Evolutionary conservation across 176 grass and related monocot genomes (phyloP).

Genomic region (Musa acuminata): DNA sequence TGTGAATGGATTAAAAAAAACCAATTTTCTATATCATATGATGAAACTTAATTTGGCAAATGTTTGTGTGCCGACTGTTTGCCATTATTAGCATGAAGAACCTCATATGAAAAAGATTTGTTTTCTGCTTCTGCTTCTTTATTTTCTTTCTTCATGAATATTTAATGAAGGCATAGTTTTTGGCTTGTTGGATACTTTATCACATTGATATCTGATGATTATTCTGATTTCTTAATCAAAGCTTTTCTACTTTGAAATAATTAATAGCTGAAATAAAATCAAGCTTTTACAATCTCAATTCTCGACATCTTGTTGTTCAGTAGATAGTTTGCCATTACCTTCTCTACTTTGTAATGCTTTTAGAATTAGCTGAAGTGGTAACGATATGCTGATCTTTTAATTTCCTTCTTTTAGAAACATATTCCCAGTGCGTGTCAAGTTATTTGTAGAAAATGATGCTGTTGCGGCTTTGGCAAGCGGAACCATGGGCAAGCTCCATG

Average conservation of each 20-base stretch:
- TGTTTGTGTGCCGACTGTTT: background rate
- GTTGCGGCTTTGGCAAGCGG: conserved; percentile 88
- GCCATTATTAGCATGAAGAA: background rate
- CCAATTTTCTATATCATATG: too few relatives aligned
- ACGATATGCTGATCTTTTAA: conserved; percentile 11
- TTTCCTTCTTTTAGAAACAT: conserved; percentile 39
- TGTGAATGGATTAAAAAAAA: too few relatives aligned
- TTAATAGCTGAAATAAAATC: background rate
- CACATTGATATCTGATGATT: background rate
- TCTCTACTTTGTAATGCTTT: background rate
- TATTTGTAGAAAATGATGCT: conserved; percentile 94
- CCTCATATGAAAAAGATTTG: too few relatives aligned
- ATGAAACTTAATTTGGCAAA: too few relatives aligned
- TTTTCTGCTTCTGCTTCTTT: too few relatives aligned
- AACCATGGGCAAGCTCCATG: conserved; percentile 90
- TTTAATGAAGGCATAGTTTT: background rate
- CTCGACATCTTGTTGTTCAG: background rate
- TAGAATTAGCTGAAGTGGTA: background rate
- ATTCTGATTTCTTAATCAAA: conserved; percentile 1
- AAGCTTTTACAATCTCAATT: background rate
- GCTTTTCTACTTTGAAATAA: background rate
- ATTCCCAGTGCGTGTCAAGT: conserved; percentile 58
- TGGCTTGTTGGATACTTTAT: background rate
- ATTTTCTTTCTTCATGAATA: too few relatives aligned
- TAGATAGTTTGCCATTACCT: background rate